Base-by-base conservation (phyloP, 768 basidiomycete genomes). In the Tulasnella sp. region DNA sequence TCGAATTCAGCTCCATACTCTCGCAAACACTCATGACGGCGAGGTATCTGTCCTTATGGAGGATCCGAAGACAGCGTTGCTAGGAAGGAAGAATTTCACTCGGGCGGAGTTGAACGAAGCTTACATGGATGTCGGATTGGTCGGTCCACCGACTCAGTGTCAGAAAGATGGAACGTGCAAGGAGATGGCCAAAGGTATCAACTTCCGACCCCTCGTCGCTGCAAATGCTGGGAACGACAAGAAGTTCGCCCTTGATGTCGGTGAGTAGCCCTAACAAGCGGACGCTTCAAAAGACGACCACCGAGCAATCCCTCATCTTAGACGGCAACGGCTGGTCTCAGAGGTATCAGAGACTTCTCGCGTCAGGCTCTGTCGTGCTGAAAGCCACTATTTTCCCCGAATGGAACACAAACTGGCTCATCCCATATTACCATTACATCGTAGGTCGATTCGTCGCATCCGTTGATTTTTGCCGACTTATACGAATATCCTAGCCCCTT, bases 331-430 rank as follows among this genome's bases (percentile, higher is more conserved):
- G 80, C 14, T 80, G 79, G 80, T 78, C 78, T 5, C 78, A 79
- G 3, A 74, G 80, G 4, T 80, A 79, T 77, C 78, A 80, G 72
- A 75, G 78, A 71, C 71, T 81, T 26, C 77, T 81, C 75, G 76
- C 78, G 19, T 77, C 79, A 34, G 77, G 76, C 39, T 75, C 77
- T 34, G 75, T 77, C 32, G 76, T 79, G 2, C 74, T 79, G 37
- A 81, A 81, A 71, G 76, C 77, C 14, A 79, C 80, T 5, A 79
- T 79, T 67, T 79, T 79, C 69, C 89, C 89, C 0, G 90, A 90
- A 79, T 91, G 90, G 90, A 87, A 77, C n/a, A 35, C 26, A 73
- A 36, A 34, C 62, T 26, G 35, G 17, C 36, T 67, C 29, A 80
- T 77, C 7, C 80, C 80, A 16, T 80, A 79, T 77, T 78, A 79